Base-by-base conservation (phyloP, 768 basidiomycete genomes). In the Multifurca ochricompacta region DNA sequence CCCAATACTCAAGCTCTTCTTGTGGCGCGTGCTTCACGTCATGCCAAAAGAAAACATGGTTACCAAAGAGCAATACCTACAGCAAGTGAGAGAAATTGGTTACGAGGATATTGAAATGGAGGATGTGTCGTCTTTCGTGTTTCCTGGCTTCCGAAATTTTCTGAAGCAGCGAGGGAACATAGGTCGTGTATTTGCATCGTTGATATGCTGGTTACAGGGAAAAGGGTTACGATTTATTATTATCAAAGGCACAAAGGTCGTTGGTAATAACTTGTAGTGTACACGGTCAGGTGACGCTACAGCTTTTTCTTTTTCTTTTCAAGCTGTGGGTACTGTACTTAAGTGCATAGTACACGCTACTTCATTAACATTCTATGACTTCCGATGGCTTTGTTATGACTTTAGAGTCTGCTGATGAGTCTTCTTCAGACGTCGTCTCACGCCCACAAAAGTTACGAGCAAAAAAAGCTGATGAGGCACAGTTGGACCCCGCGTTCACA, bases 371-470 rank as follows among this genome's bases (percentile, higher is more conserved):
- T 68, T 68, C 59, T 74, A 69, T 68, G 68, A 65, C 61, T 44
- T 76, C 73, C 69, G 71, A 73, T 50, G 87, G 90, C 69, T 89
- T 87, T 70, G 75, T 91, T 47, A 80, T 87, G 79, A 92, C 91
- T 1, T 76, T 92, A 41, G 88, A 90, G 63, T 91, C 90, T 25
- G 90, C 91, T 61, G 70, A 71, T 66, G 81, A 79, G 30, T 59
- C 53, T n/a, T 57, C 64, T 21, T 13, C 53, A 19, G 42, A 28
- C 13, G 11, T 18, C 4, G 21, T 31, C 32, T 31, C 25, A 32
- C 54, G 13, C 13, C 27, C 60, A 25, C 54, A 55, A 45, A 1
- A 8, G 18, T 47, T 49, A 7, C 62, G 64, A 48, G 32, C 55
- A 8, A 64, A 68, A 51, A 69, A 71, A 27, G 69, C 68, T 43